Conservation (phyloP, 176 grass and related monocot species). For the Melocanna baccifera region DNA sequence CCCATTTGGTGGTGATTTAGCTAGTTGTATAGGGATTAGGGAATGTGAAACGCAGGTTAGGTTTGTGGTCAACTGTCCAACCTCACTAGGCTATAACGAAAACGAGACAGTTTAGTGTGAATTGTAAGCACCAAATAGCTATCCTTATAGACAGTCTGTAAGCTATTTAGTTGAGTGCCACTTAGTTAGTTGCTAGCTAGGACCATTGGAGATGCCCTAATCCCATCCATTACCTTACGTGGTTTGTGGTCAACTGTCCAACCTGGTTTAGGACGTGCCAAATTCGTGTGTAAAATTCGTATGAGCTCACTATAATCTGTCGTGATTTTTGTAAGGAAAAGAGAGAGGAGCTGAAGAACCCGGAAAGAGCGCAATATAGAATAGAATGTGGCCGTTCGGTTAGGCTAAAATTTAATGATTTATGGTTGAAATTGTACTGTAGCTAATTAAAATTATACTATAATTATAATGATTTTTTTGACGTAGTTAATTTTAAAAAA, state of each 20-base stretch:
- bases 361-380: not conserved
- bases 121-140: slow-evolving; percentile 34
- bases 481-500: too few relatives aligned
- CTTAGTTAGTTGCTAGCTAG: too few relatives aligned
- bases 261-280: slow-evolving; percentile 1
- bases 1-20: not conserved
- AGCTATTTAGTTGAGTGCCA: too few relatives aligned
- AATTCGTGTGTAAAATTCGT: not conserved
- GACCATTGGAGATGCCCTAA: too few relatives aligned
- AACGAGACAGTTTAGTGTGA: slow-evolving; percentile 39
- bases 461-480: too few relatives aligned
- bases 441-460: too few relatives aligned
- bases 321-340: not conserved
- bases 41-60: not conserved
- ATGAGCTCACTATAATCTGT: not conserved
- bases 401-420: too few relatives aligned
- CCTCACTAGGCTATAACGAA: too few relatives aligned
- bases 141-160: too few relatives aligned
- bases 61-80: not conserved
- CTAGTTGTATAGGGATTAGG: not conserved
- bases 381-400: too few relatives aligned
- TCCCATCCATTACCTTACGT: too few relatives aligned
- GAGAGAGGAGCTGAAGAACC: not conserved
- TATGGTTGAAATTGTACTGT: too few relatives aligned
- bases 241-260: slow-evolving; percentile 13